phyloP scores from a whole-genome alignment of 176 grass and related monocot genomes.

The Musa troglodytarum region DNA sequence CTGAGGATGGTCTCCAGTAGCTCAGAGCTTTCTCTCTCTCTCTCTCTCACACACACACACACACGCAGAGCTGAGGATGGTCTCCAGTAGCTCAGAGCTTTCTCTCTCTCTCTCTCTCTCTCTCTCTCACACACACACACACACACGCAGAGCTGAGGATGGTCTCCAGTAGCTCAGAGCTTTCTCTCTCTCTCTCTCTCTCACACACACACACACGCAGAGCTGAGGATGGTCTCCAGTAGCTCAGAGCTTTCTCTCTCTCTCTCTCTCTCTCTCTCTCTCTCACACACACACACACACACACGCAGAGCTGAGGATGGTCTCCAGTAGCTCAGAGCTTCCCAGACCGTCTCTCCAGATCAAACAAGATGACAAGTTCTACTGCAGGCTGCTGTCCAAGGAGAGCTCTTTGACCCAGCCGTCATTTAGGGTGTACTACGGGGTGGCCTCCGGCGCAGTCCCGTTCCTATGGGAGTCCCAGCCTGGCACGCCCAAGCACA shows the following conservation, averaged over 20 bases:
- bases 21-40: slow-evolving; percentile 20
- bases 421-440: slow-evolving; percentile 16
- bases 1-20: slow-evolving; percentile 2
- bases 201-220: no score
- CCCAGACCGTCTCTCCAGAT: slow-evolving; percentile 17
- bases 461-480: slow-evolving; percentile 20
- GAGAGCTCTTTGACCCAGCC: slow-evolving; percentile 32
- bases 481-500: slow-evolving; percentile 10
- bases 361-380: slow-evolving; percentile 48
- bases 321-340: slow-evolving; percentile 11
- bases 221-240: no score
- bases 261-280: slow-evolving; percentile 1
- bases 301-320: background rate
- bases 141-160: background rate
- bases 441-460: slow-evolving; percentile 8
- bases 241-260: no score
- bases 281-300: background rate
- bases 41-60: no score
- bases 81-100: no score
- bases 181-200: no score
- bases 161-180: slow-evolving; percentile 11
- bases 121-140: slow-evolving; percentile 1
- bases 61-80: no score
- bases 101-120: slow-evolving; percentile 5
- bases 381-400: slow-evolving; percentile 42